phyloP scores from a whole-genome alignment of 805 yeast genomes.

The Lachancea thermotolerans region DNA sequence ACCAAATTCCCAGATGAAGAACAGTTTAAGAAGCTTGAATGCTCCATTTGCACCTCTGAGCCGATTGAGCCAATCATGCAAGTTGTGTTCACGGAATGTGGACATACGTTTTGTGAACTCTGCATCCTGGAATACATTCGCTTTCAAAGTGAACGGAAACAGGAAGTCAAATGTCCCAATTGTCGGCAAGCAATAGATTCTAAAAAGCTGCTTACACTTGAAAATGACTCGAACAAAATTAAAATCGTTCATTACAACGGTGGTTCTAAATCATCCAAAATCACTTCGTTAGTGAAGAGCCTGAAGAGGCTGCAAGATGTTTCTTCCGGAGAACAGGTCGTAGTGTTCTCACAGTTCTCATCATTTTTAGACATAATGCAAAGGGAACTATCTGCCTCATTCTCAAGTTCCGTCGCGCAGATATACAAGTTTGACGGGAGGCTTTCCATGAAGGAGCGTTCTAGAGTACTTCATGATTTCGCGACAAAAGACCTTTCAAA shows the following conservation, averaged over 20 bases:
- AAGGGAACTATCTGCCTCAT: slow-evolving; percentile 47
- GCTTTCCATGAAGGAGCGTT: slow-evolving; percentile 57
- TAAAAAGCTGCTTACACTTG: slow-evolving; percentile 36
- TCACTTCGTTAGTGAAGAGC: slow-evolving; percentile 60
- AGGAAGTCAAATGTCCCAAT: slow-evolving; percentile 59
- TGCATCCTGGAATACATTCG: slow-evolving; percentile 72
- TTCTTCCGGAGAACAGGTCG: slow-evolving; percentile 62
- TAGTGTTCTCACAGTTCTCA: slow-evolving; percentile 89
- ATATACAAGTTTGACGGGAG: slow-evolving; percentile 81
- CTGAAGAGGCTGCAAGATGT: slow-evolving; percentile 47
- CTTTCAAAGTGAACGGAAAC: slow-evolving; percentile 47
- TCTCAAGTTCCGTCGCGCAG: slow-evolving; percentile 25
- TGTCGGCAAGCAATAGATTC: slow-evolving; percentile 55
- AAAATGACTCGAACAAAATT: slow-evolving; percentile 16
- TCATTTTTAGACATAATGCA: slow-evolving; percentile 72
- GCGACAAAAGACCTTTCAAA: slow-evolving; percentile 25
- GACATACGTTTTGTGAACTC: slow-evolving; percentile 68
- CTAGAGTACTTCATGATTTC: slow-evolving; percentile 53
- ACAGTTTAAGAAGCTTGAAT: slow-evolving; percentile 48
- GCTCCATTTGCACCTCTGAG: slow-evolving; percentile 75
- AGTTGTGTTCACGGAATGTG: slow-evolving; percentile 64
- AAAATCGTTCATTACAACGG: slow-evolving; percentile 22
- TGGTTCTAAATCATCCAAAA: slow-evolving; percentile 55
- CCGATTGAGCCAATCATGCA: slow-evolving; percentile 49
- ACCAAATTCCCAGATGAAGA: slow-evolving; percentile 27